Conservation (phyloP, 164 flowering plant genomes). For the Umbilicus rupestris region DNA sequence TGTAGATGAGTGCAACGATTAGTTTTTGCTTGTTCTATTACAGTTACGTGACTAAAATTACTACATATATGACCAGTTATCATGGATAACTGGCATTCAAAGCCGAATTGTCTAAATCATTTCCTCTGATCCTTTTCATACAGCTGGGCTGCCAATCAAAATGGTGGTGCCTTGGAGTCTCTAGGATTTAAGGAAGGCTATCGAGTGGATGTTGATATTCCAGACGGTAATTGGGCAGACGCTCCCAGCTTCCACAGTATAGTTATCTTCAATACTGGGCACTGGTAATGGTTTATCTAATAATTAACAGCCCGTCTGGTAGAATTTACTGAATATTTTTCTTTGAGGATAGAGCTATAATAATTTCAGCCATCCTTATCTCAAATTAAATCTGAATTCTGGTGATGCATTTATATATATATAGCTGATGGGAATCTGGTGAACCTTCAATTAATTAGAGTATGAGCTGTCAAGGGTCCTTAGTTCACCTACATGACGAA, state of each 20-base stretch:
- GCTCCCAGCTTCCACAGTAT: constrained; percentile 80
- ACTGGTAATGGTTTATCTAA: constrained; percentile 50
- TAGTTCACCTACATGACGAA: not conserved
- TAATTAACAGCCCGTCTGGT: not conserved
- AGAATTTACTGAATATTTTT: not conserved
- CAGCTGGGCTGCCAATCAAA: constrained; percentile 68
- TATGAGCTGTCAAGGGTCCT: constrained; percentile 4
- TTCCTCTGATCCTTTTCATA: constrained; percentile 11
- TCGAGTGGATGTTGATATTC: constrained; percentile 91
- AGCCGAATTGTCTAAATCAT: not conserved
- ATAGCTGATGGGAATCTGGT: not conserved
- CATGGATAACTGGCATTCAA: not conserved
- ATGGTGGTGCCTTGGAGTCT: constrained; percentile 64
- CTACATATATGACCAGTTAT: not conserved
- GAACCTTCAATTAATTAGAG: not conserved
- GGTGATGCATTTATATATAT: not conserved
- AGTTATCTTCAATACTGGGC: constrained; percentile 89
- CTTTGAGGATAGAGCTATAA: not conserved
- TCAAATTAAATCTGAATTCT: not conserved
- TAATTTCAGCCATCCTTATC: not conserved
- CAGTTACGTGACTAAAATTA: not conserved
- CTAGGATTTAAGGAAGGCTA: constrained; percentile 84
- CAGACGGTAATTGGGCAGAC: constrained; percentile 74
- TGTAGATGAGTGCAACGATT: not conserved
- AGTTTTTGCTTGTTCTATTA: not conserved